These are phyloP conservation scores for Clitopilus passeckerianus DNA, from an alignment of 768 basidiomycete species.

Conservation along the genomic window DNA sequence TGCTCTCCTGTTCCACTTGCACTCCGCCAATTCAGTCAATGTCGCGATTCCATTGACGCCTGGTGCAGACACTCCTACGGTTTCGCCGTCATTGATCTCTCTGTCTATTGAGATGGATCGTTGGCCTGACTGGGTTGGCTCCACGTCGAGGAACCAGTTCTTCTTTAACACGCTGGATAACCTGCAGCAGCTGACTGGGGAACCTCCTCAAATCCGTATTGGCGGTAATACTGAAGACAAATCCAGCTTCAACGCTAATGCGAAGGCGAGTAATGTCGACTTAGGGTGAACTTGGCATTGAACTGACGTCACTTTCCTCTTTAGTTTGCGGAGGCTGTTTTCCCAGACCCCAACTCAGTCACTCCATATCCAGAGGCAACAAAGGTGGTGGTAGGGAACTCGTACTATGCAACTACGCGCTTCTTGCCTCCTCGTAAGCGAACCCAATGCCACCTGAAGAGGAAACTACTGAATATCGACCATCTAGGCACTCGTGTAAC, in stretches of 20 bases:
- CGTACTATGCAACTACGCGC: slow-evolving; percentile 45
- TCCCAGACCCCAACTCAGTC: slow-evolving; percentile 39
- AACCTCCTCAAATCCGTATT: slow-evolving; percentile 53
- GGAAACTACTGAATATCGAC: background rate
- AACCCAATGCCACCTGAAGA: background rate
- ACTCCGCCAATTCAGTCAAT: background rate
- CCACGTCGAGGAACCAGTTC: slow-evolving; percentile 47
- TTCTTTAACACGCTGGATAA: slow-evolving; percentile 58
- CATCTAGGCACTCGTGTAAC: slow-evolving; percentile 51
- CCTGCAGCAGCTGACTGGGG: slow-evolving; percentile 44
- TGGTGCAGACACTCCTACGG: background rate
- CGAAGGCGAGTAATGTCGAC: slow-evolving; percentile 30
- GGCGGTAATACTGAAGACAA: slow-evolving; percentile 56
- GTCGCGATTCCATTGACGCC: background rate
- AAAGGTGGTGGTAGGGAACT: slow-evolving; percentile 49
- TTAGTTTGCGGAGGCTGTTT: slow-evolving; percentile 40
- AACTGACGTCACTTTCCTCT: no score
- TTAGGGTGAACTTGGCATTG: background rate
- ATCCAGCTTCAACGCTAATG: slow-evolving; percentile 45
- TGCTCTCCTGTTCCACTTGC: background rate
- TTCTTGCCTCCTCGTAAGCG: slow-evolving; percentile 44
- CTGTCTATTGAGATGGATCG: slow-evolving; percentile 70
- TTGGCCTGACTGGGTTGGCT: slow-evolving; percentile 66
- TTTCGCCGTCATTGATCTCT: background rate
- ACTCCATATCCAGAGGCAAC: slow-evolving; percentile 65